phyloP scores from a whole-genome alignment of 2,329 filamentous ascomycete genomes.

The Bipolaris gigantea region DNA sequence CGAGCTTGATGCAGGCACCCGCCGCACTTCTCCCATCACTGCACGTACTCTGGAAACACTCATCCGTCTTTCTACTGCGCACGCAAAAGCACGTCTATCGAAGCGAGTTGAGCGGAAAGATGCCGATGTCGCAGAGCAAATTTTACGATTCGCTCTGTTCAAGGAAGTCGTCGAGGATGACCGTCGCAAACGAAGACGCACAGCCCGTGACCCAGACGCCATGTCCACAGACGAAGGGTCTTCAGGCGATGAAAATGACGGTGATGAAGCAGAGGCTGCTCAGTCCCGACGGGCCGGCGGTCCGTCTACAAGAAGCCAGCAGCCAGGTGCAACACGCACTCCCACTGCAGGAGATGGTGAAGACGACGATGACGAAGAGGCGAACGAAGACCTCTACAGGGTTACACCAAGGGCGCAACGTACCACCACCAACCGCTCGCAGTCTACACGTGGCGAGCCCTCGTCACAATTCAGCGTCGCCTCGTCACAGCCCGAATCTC shows the following conservation, averaged over 20 bases:
- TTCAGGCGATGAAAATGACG: slow-evolving; percentile 63
- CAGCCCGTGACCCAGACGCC: slow-evolving; percentile 61
- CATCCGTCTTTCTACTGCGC: slow-evolving; percentile 95
- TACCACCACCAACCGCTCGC: slow-evolving; percentile 42
- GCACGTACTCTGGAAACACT: slow-evolving; percentile 96
- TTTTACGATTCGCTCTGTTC: slow-evolving; percentile 92
- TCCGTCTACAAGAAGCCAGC: slow-evolving; percentile 39
- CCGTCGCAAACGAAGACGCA: slow-evolving; percentile 80
- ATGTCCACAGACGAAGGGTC: slow-evolving; percentile 61
- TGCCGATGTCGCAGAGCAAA: slow-evolving; percentile 82
- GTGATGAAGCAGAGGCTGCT: slow-evolving; percentile 46
- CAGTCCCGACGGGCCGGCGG: slow-evolving; percentile 45
- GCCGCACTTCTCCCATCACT: slow-evolving; percentile 91
- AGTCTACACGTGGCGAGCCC: slow-evolving; percentile 35
- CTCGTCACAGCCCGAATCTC: slow-evolving; percentile 77
- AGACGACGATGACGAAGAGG: slow-evolving; percentile 57
- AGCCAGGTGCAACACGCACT: slow-evolving; percentile 32
- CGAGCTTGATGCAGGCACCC: slow-evolving; percentile 90
- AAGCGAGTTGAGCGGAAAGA: slow-evolving; percentile 88
- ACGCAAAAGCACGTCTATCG: slow-evolving; percentile 89
- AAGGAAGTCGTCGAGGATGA: slow-evolving; percentile 85
- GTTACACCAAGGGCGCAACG: slow-evolving; percentile 55
- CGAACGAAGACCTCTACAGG: slow-evolving; percentile 59
- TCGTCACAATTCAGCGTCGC: slow-evolving; percentile 70
- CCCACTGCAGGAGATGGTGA: slow-evolving; percentile 42